A percentile compares a stretch with the other conserved stretches of the same genome.
Conservation (phyloP, 129 eudicot genomes). For the Deinandra increscens region DNA sequence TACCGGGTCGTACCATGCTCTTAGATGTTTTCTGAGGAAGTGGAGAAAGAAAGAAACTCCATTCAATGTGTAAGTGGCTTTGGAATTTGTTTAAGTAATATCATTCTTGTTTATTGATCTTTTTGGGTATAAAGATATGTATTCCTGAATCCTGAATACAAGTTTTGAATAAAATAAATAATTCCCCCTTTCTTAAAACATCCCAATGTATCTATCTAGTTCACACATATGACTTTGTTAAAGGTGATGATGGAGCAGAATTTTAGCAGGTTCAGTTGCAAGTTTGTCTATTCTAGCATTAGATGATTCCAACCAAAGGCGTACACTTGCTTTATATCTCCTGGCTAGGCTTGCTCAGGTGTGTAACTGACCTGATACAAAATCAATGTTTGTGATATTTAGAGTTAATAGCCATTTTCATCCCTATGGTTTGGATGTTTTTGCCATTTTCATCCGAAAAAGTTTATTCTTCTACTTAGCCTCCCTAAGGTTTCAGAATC, state of each 20-base stretch:
- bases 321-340: constrained; percentile 92
- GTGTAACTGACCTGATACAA: constrained; percentile 10
- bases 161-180: background rate
- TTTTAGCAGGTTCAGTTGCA: constrained; percentile 96
- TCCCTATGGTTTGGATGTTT: no score
- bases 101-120: background rate
- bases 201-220: constrained; percentile 35
- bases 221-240: constrained; percentile 69
- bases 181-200: background rate
- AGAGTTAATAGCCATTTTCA: no score
- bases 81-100: constrained; percentile 4
- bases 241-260: constrained; percentile 96
- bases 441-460: no score
- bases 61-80: constrained; percentile 74
- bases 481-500: no score
- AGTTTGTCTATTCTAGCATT: constrained; percentile 93
- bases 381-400: background rate
- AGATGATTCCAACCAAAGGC: constrained; percentile 89
- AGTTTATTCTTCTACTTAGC: no score
- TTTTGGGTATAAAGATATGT: background rate
- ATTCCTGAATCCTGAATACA: constrained; percentile 6
- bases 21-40: constrained; percentile 86
- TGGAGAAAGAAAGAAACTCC: constrained; percentile 94
- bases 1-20: constrained; percentile 97
- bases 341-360: constrained; percentile 96